Base-by-base conservation (phyloP, 148 eudicot species). In the Heliamphora exappendiculata region DNA sequence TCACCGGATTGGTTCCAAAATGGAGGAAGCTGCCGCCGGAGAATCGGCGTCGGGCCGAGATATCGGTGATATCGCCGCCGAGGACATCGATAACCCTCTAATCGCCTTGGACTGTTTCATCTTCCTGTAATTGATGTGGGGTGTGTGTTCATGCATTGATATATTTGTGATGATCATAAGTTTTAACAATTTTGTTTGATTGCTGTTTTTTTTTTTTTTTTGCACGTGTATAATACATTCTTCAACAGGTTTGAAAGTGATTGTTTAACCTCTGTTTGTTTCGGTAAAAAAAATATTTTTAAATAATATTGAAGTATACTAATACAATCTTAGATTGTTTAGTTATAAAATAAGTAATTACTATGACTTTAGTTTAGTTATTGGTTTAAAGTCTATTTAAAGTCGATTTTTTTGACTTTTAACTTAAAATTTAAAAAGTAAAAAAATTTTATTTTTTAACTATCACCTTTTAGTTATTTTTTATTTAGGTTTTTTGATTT, bases 81-180 rank as follows among this genome's bases (percentile, higher is more conserved):
- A 92, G 78, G 97, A 92, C 75, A 79, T 82, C 31, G 80, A 86
- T 45, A 92, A 90, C 80, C 97, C 97, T 72, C 93, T 76, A 55
- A 90, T 92, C 69, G 87, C 97, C n/a, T 87, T 92, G 85, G 97
- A 90, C 76, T 92, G 97, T 81, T 92, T 90, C 79, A 89, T 92
- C 73, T 92, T 92, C 82, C 83, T 92, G 74, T 92, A 76, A 83
- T 29, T 24, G 22, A 10, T n/a, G 20, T 16, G 22, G 20, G 1
- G 10, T 62, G 34, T 13, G 29, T 50, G 10, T 62, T 20, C 5
- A 45, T 44, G 34, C n/a, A 16, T 45, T 50, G 0, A 41, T 31
- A 16, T 19, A 11, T 26, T 7, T 53, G 13, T 53, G 9, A 36
- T 72, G 33, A 19, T 70, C 42, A 50, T 72, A 71, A 72, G 44